Base-by-base conservation (phyloP, 768 basidiomycete species). In the Panus rudis region DNA sequence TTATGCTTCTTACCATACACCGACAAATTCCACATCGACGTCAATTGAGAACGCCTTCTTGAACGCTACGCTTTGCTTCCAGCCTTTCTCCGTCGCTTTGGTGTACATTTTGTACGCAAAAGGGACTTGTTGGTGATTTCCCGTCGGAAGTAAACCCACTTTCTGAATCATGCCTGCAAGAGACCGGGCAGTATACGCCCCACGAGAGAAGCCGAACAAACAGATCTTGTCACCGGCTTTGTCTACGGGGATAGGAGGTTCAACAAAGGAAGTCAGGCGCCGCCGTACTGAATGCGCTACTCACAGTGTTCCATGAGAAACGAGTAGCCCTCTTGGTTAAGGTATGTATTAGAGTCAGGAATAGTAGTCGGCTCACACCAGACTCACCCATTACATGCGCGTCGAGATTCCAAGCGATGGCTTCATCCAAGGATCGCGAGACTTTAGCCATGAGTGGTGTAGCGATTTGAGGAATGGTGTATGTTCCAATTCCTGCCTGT, bases 11-110 rank as follows among this genome's bases (percentile, higher is more conserved):
- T 31, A 84, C 84, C 82, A 87, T 6, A 87, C 81, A 12, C 84
- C 85, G 4, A 89, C 64, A 48, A 88, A 73, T 26, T 85, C 76
- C 25, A 88, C 75, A 44, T 79, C 71, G 7, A 87, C 81, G 26
- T 84, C 79, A 13, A 82, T 75, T 0, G 77, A 81, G 55, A 87
- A 88, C 0, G 81, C 76, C 22, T 77, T 79, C 59, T 87, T 87
- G 66, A 88, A 89, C 1, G 70, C 73, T 0, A 21, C 39, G 27
- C 22, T 28, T 74, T 0, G 75, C 64, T 23, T 66, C 71, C 71
- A 71, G 11, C 72, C 70, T 1, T 50, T 37, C 21, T 65, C 60
- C 41, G 75, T 69, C 13, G 55, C 49, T 2, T 60, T 57, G 8
- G 64, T 69, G 61, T 68, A 79, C 70, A 78, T 74, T 42, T 70